These are phyloP conservation scores for Cryphonectria nitschkei DNA, from an alignment of 2,329 filamentous ascomycete genomes.

Conservation along the genomic window DNA sequence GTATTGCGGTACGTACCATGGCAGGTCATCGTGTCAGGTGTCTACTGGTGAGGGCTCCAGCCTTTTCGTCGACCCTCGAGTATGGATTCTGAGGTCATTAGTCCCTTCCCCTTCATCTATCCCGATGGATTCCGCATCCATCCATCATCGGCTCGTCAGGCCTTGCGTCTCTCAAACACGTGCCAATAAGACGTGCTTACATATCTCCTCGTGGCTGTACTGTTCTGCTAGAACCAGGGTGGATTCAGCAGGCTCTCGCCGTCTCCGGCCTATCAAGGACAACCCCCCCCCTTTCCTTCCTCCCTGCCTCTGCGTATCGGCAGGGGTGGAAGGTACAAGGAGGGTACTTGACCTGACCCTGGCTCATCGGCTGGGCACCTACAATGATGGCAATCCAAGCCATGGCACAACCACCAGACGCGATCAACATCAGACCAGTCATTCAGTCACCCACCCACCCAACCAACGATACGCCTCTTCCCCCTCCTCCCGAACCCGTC, in stretches of 20 bases:
- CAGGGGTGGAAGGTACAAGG: conserved; percentile 19
- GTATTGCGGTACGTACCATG: background rate
- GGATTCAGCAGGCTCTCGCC: background rate
- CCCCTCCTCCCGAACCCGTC: background rate
- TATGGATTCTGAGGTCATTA: background rate
- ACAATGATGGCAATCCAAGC: background rate
- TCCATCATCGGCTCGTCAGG: background rate
- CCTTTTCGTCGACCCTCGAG: background rate
- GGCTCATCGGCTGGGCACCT: conserved; percentile 15
- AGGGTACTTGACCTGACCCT: conserved; percentile 19
- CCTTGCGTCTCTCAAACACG: background rate
- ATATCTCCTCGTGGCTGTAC: background rate
- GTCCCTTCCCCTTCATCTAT: background rate
- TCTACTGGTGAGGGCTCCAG: background rate
- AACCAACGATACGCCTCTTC: conserved; percentile 7
- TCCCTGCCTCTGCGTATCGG: conserved; percentile 19
- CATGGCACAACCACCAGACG: conserved; percentile 13
- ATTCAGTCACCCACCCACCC: background rate
- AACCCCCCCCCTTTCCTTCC: conserved; percentile 17
- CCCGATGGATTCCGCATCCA: background rate
- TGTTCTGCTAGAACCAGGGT: background rate
- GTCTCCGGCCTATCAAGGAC: conserved; percentile 10
- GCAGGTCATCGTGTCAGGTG: background rate
- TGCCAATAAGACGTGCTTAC: conserved; percentile 3
- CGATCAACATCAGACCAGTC: background rate